phyloP scores from a whole-genome alignment of 225 moss, liverwort and hornwort genomes.

The Antitrichia curtipendula region DNA sequence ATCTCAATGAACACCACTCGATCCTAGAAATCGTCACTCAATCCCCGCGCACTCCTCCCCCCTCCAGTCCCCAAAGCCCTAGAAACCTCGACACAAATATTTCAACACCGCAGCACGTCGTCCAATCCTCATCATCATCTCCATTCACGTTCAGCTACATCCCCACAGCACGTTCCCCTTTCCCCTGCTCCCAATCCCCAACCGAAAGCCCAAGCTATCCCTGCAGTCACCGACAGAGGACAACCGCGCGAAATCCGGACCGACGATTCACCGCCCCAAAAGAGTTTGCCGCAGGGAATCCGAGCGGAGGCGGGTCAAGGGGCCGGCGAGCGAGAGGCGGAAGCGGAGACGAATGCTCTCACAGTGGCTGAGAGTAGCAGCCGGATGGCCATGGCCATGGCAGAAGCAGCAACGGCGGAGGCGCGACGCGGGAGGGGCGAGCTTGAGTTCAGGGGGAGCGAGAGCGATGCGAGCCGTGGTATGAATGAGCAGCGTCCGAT shows the following conservation, averaged over 20 bases:
- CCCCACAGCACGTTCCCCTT: neutral
- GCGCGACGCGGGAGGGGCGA: neutral
- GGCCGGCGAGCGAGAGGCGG: neutral
- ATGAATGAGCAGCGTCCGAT: constrained; percentile 43
- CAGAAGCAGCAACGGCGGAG: neutral
- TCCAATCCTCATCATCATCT: neutral
- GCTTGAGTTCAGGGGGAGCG: neutral
- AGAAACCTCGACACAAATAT: neutral
- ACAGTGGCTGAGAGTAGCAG: neutral
- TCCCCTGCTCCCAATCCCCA: neutral
- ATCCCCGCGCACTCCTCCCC: neutral
- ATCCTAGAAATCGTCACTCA: neutral
- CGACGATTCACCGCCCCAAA: neutral
- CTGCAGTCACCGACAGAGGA: neutral
- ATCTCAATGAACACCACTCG: neutral
- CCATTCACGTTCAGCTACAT: neutral
- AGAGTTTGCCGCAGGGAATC: neutral
- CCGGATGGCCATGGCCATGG: neutral
- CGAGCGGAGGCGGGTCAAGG: neutral
- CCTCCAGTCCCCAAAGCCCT: constrained; percentile 3
- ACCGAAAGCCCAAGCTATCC: neutral
- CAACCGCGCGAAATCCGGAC: neutral
- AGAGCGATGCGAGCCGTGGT: neutral
- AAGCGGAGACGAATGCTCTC: neutral
- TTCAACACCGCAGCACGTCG: neutral